A percentile compares a stretch with the other conserved stretches of the same genome.
phyloP scores from a whole-genome alignment of 352 stramenopile genomes.

The Lagenidium sp. region DNA sequence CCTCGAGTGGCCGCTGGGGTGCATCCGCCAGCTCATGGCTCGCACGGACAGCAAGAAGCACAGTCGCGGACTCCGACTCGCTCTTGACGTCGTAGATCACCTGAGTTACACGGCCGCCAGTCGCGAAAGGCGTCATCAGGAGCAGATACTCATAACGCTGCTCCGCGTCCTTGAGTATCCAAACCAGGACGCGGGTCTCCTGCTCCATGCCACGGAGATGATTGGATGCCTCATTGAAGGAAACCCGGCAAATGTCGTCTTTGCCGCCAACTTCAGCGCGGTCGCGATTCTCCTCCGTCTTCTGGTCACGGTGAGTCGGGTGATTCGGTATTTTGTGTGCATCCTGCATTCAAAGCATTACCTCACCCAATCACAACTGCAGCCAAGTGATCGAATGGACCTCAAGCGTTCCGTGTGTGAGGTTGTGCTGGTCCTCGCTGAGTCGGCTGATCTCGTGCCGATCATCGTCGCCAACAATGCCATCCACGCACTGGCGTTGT shows the following conservation, averaged over 20 bases:
- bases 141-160: slow-evolving; percentile 8
- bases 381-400: slow-evolving; percentile 19
- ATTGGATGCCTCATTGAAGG: slow-evolving; percentile 26
- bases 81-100: slow-evolving; percentile 32
- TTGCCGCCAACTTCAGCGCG: slow-evolving; percentile 18
- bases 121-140: background rate
- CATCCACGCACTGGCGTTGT: slow-evolving; percentile 23
- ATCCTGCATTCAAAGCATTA: no score
- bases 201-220: slow-evolving; percentile 28
- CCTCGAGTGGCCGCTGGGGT: slow-evolving; percentile 18
- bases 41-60: slow-evolving; percentile 21
- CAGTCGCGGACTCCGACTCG: slow-evolving; percentile 25
- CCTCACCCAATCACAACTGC: no score
- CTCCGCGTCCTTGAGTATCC: slow-evolving; percentile 21
- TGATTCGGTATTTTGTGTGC: background rate
- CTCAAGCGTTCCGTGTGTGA: slow-evolving; percentile 32
- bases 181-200: slow-evolving; percentile 21
- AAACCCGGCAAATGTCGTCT: slow-evolving; percentile 17
- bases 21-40: slow-evolving; percentile 4
- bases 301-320: slow-evolving; percentile 16
- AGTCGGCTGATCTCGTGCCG: slow-evolving; percentile 25
- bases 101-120: slow-evolving; percentile 9
- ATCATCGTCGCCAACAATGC: slow-evolving; percentile 33
- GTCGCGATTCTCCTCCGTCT: slow-evolving; percentile 24
- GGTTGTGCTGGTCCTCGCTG: slow-evolving; percentile 25